Base-by-base conservation (phyloP, 2,329 filamentous ascomycete species). In the Fusarium coffeatum region DNA sequence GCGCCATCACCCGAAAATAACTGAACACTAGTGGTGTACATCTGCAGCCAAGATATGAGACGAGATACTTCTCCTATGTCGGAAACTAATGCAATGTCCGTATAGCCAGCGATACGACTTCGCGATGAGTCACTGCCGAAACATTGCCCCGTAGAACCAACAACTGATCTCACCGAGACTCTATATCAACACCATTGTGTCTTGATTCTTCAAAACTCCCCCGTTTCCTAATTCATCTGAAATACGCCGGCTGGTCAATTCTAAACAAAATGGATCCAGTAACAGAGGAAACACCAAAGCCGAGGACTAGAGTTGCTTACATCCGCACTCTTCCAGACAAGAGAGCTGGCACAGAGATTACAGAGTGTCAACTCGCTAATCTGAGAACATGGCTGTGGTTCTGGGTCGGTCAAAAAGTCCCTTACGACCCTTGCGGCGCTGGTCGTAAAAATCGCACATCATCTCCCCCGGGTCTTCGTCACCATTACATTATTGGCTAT, bases 361-460 rank as follows among this genome's bases (percentile, higher is more conserved):
- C 13, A 1, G 32, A 34, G 16, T 34, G 15, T 34, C 15, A 34
- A 34, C 15, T 16, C 8, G 3, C 1, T 1, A 34, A 30, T n/a
- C 9, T 64, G 0, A 5, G 9, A 7, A 16, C 16, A n/a, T 20
- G 47, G 18, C 22, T 64, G 0, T 18, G 10, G 5, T 28, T 25
- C 8, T 64, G 61, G 61, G 25, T 64, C 7, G 61, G 61, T 0
- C 25, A 64, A 10, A 64, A 40, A 7, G 27, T 64, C 9, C 37
- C 41, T 2, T 20, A 10, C 12, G 59, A 64, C 2, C 28, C 43
- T 8, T 25, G 28, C 8, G 45, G 28, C 3, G 22, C 7, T 5
- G 11, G 48, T 1, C 40, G 27, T 25, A 61, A 23, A 16, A 55
- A 41, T 1, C 61, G 51, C 8, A 64, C 23, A 4, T 23, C 22